Percentiles rank a stretch among this genome's conserved stretches.
Conservation (phyloP, 495 filamentous ascomycete species). For the Choiromyces venosus region DNA sequence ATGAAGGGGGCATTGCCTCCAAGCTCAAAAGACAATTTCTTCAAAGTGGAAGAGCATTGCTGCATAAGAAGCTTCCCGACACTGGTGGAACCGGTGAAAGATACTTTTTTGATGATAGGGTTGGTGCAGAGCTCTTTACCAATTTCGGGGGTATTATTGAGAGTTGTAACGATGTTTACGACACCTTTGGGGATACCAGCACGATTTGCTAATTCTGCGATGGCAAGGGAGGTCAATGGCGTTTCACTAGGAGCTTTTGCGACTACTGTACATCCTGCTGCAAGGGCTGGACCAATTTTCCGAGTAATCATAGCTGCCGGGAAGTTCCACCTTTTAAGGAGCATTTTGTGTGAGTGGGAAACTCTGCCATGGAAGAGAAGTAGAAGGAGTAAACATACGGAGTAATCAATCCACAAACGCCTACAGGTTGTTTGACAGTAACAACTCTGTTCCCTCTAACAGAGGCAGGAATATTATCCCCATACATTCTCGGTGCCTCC, state of each 20-base stretch:
- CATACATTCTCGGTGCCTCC: conserved; percentile 65
- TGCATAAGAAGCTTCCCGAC: conserved; percentile 87
- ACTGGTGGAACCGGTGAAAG: conserved; percentile 79
- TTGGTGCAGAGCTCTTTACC: conserved; percentile 67
- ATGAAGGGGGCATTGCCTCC: conserved; percentile 92
- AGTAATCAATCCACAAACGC: conserved; percentile 90
- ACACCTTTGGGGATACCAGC: conserved; percentile 82
- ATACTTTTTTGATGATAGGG: conserved; percentile 71
- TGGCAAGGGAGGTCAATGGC: conserved; percentile 72
- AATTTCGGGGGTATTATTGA: conserved; percentile 65
- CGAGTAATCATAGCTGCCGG: conserved; percentile 88
- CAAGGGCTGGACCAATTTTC: conserved; percentile 80
- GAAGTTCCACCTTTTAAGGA: conserved; percentile 65
- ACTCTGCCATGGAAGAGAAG: not conserved
- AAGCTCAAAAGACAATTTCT: conserved; percentile 81
- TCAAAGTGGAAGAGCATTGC: conserved; percentile 72
- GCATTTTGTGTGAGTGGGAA: not conserved
- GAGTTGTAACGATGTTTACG: conserved; percentile 71
- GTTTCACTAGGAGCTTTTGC: conserved; percentile 82
- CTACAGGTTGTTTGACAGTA: conserved; percentile 79
- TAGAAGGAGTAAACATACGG: conserved; percentile 46
- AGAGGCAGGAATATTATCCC: conserved; percentile 58
- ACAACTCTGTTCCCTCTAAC: conserved; percentile 67
- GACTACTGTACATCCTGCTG: conserved; percentile 78
- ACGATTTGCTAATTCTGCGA: conserved; percentile 73